A percentile compares a stretch with the other conserved stretches of the same genome.
phyloP scores from a whole-genome alignment of 495 filamentous ascomycete species.

The Cercophora sp. region DNA sequence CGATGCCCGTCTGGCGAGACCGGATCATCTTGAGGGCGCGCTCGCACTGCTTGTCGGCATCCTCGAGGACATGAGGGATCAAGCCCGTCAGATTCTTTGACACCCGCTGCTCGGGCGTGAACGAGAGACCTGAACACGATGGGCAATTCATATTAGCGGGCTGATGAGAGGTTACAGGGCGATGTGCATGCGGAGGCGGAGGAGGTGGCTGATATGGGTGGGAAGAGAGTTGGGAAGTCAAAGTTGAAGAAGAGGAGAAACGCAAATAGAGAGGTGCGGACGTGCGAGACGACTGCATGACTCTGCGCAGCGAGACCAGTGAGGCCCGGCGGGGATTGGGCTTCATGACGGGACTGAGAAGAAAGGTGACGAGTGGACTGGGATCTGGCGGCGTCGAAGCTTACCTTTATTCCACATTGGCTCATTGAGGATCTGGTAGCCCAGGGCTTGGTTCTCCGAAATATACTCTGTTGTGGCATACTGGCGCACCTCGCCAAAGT shows the following conservation, averaged over 20 bases:
- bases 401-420: slow-evolving; percentile 58
- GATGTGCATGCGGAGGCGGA: neutral
- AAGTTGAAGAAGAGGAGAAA: neutral
- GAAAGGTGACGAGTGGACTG: neutral
- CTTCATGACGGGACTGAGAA: slow-evolving; percentile 2
- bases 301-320: neutral
- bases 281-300: slow-evolving; percentile 5
- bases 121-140: slow-evolving; percentile 46
- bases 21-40: slow-evolving; percentile 63
- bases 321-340: neutral
- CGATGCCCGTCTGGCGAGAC: slow-evolving; percentile 72
- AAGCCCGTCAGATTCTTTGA: slow-evolving; percentile 56
- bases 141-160: no score
- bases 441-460: slow-evolving; percentile 42
- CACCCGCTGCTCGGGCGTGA: slow-evolving; percentile 52
- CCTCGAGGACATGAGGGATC: slow-evolving; percentile 56
- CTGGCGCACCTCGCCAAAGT: slow-evolving; percentile 50
- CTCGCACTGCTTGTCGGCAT: slow-evolving; percentile 47
- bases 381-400: slow-evolving; percentile 8
- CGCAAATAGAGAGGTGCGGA: neutral
- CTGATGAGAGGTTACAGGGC: no score
- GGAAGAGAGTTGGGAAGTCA: neutral
- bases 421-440: slow-evolving; percentile 54
- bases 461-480: slow-evolving; percentile 47
- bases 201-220: neutral